phyloP scores from a whole-genome alignment of 768 basidiomycete genomes.

The Agrocybe pediades region DNA sequence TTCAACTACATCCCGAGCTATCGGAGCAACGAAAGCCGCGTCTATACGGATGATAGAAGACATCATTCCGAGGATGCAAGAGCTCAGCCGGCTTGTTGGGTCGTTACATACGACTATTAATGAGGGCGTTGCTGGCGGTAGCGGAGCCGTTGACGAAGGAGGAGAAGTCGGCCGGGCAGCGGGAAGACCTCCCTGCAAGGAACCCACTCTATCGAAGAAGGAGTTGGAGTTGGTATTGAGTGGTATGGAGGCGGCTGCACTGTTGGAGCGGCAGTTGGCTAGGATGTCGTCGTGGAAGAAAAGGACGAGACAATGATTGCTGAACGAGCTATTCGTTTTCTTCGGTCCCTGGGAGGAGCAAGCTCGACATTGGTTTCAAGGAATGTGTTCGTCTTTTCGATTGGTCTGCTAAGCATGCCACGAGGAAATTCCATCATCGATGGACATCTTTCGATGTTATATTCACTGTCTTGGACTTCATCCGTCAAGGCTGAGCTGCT shows the following conservation, averaged over 20 bases:
- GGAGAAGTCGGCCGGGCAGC: too few species aligned
- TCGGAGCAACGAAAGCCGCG: not conserved
- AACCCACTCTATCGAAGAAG: not conserved
- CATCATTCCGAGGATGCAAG: conserved; percentile 8
- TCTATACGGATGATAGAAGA: conserved; percentile 1
- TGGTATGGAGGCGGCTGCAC: conserved; percentile 6
- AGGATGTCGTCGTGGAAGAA: conserved; percentile 6
- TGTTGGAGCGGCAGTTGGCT: conserved; percentile 15
- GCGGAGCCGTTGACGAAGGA: not conserved
- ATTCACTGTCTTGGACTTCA: too few species aligned
- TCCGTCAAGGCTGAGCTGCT: too few species aligned
- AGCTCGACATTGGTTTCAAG: too few species aligned
- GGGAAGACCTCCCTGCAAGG: too few species aligned
- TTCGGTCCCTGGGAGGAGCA: too few species aligned
- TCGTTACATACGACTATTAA: not conserved
- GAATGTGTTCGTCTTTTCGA: too few species aligned
- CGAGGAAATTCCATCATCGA: too few species aligned
- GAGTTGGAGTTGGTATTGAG: not conserved
- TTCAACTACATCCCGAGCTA: not conserved
- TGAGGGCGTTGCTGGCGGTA: not conserved
- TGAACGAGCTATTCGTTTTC: too few species aligned
- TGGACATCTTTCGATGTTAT: too few species aligned
- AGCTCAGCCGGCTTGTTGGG: conserved; percentile 5
- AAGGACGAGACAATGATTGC: not conserved
- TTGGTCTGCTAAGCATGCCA: too few species aligned